phyloP scores from a whole-genome alignment of 2,329 filamentous ascomycete genomes.

The Nigrospora osmanthi region DNA sequence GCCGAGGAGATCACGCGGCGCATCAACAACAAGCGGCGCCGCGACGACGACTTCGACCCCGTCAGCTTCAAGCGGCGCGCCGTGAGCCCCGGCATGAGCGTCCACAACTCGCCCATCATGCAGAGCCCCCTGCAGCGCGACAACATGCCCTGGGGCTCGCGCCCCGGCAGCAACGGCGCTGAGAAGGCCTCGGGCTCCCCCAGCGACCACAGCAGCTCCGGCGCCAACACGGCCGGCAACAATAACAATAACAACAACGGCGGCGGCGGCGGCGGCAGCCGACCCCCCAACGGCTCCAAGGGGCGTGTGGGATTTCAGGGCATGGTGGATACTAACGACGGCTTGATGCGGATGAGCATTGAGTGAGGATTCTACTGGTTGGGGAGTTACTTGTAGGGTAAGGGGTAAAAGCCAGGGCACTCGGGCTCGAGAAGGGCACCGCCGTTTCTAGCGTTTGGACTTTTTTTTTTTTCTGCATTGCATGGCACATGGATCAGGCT shows the following conservation, averaged over 20 bases:
- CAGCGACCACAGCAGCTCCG: constrained; percentile 38
- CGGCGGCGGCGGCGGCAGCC: constrained; percentile 17
- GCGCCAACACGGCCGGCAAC: constrained; percentile 11
- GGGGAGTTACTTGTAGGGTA: too few species aligned
- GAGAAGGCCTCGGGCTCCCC: constrained; percentile 41
- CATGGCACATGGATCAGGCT: too few species aligned
- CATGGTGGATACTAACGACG: constrained; percentile 93
- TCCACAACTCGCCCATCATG: constrained; percentile 81
- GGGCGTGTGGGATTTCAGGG: constrained; percentile 75
- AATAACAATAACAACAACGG: constrained; percentile 9
- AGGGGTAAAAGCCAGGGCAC: too few species aligned
- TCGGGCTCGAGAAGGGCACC: too few species aligned
- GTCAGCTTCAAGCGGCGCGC: constrained; percentile 84
- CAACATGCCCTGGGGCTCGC: constrained; percentile 61
- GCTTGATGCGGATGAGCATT: constrained; percentile 95
- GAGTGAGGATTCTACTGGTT: constrained; percentile 45
- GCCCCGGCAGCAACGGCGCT: constrained; percentile 54
- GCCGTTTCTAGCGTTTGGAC: too few species aligned
- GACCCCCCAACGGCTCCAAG: constrained; percentile 42
- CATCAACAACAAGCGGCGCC: constrained; percentile 72
- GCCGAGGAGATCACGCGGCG: constrained; percentile 71
- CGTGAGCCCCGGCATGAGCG: constrained; percentile 85
- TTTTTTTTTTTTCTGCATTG: too few species aligned
- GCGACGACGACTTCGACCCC: constrained; percentile 87
- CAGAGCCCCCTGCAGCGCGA: constrained; percentile 77